Evolutionary conservation across 495 filamentous ascomycete species (phyloP).

Genomic region (Aspergillus leporis): DNA sequence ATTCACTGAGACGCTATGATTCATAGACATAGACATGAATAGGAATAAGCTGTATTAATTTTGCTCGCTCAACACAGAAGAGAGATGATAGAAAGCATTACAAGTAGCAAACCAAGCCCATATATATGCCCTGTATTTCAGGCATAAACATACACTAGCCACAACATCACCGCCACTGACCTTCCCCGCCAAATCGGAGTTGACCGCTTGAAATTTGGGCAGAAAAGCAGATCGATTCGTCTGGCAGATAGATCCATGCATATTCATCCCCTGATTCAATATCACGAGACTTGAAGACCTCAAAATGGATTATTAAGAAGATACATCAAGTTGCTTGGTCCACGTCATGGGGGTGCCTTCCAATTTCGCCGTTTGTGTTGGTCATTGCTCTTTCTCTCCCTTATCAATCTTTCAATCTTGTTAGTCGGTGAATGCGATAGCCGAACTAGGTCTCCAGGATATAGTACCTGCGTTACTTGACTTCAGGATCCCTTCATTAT

Average conservation of each 20-base stretch:
- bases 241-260: neutral
- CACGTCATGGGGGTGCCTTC: neutral
- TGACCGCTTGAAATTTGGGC: conserved; percentile 2
- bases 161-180: neutral
- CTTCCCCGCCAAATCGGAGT: neutral
- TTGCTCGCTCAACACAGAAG: neutral
- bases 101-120: neutral
- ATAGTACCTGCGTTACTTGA: neutral
- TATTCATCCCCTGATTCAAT: neutral
- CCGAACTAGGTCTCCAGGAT: neutral
- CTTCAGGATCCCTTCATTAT: neutral
- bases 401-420: neutral
- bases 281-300: neutral
- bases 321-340: neutral
- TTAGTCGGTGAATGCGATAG: neutral
- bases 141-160: neutral
- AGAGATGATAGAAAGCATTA: neutral
- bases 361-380: neutral
- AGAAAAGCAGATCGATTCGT: neutral
- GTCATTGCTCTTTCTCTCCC: neutral
- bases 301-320: neutral
- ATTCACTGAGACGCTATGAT: too few species aligned
- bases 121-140: neutral
- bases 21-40: too few species aligned
- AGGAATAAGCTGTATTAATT: too few species aligned